A percentile compares a stretch with the other conserved stretches of the same genome.
These are phyloP conservation scores for Rhododendron ferrugineum DNA, from an alignment of 148 eudicot species.

Conservation along the genomic window DNA sequence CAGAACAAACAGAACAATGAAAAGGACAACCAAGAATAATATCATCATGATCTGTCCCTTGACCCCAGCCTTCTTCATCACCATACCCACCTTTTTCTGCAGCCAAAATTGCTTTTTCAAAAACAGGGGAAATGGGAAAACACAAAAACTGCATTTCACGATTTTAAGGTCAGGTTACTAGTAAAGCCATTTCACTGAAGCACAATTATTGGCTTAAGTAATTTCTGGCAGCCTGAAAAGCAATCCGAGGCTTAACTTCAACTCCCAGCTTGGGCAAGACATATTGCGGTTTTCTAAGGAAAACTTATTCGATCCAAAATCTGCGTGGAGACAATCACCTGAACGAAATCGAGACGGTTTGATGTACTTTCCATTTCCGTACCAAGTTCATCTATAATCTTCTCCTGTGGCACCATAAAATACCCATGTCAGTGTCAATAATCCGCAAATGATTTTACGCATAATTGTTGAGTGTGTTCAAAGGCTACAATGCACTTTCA, in stretches of 20 bases:
- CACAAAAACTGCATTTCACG: not conserved
- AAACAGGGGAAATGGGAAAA: not conserved
- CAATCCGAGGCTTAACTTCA: not conserved
- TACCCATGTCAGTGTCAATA: not conserved
- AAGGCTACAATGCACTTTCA: not conserved
- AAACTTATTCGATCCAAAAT: not conserved
- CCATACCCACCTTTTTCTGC: conserved; percentile 89
- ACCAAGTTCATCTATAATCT: conserved; percentile 79
- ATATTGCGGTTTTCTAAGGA: not conserved
- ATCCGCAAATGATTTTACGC: not conserved
- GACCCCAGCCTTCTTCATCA: conserved; percentile 91
- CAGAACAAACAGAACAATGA: conserved; percentile 68
- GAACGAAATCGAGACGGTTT: conserved; percentile 92
- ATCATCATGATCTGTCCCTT: conserved; percentile 93
- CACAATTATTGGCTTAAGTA: not conserved
- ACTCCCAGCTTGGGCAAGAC: not conserved
- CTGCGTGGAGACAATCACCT: conserved; percentile 36
- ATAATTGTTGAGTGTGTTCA: not conserved
- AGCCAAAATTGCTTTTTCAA: not conserved
- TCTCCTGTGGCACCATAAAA: conserved; percentile 56
- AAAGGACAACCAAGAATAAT: conserved; percentile 59
- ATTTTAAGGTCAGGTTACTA: not conserved
- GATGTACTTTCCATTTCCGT: conserved; percentile 90
- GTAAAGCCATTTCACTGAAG: not conserved
- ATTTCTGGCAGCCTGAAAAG: not conserved